A percentile compares a stretch with the other conserved stretches of the same genome.
These are phyloP conservation scores for Aspergillus pseudoterreus DNA, from an alignment of 2,329 filamentous ascomycete species.

Conservation along the genomic window DNA sequence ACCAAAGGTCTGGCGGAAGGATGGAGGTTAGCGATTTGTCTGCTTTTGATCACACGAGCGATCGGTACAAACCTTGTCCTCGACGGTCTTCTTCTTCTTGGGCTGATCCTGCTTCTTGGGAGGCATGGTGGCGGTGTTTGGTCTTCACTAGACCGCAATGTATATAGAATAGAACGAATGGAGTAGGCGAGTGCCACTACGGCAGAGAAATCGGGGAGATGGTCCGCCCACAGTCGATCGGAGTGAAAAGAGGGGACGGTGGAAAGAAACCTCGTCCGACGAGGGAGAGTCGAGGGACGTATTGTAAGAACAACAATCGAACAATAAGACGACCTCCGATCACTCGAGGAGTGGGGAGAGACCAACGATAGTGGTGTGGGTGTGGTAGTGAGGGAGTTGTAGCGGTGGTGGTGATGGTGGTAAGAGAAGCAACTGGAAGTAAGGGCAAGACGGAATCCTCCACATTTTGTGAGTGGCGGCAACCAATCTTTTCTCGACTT, in stretches of 20 bases:
- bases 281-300: background rate
- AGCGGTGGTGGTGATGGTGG: background rate
- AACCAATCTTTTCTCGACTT: background rate
- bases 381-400: background rate
- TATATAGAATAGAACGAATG: constrained; percentile 7
- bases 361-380: no score
- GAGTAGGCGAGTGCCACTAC: background rate
- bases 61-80: constrained; percentile 64
- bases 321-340: background rate
- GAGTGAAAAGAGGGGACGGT: constrained; percentile 3
- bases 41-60: background rate
- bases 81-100: constrained; percentile 57
- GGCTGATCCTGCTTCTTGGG: constrained; percentile 45
- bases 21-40: constrained; percentile 9
- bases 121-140: constrained; percentile 40
- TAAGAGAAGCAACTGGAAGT: constrained; percentile 1
- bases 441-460: constrained; percentile 20
- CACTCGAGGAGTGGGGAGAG: background rate
- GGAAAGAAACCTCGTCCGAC: background rate
- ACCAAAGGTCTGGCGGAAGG: constrained; percentile 68
- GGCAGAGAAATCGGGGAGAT: background rate
- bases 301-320: background rate
- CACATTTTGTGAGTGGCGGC: constrained; percentile 31
- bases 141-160: constrained; percentile 4
- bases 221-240: constrained; percentile 4